Conservation (phyloP, 1,284 basidiomycete genomes). For the Exobasidium rhododendri region DNA sequence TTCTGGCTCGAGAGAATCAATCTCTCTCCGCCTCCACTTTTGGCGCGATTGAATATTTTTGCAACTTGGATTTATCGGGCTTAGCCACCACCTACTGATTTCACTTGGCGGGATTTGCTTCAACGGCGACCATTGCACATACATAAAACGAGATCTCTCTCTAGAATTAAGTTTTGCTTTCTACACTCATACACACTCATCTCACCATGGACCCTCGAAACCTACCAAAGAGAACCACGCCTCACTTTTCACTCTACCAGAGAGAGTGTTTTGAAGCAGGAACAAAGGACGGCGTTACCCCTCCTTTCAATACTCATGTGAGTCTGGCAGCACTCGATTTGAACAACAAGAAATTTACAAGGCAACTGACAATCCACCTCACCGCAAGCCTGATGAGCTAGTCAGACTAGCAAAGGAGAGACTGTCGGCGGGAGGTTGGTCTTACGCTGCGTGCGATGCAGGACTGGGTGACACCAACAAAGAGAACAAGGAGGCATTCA, state of each 20-base stretch:
- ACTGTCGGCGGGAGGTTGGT: constrained; percentile 61
- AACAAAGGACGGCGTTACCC: constrained; percentile 15
- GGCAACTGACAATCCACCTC: constrained; percentile 20
- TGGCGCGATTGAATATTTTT: too few relatives aligned
- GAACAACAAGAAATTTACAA: background rate
- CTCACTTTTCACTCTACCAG: constrained; percentile 59
- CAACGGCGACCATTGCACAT: too few relatives aligned
- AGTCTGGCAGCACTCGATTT: too few relatives aligned
- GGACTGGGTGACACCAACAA: constrained; percentile 63
- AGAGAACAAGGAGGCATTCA: constrained; percentile 59
- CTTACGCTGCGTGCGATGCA: constrained; percentile 63
- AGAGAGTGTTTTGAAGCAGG: constrained; percentile 60
- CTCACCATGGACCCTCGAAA: constrained; percentile 59
- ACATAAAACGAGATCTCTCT: too few relatives aligned
- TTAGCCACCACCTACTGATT: too few relatives aligned
- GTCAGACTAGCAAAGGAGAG: constrained; percentile 61
- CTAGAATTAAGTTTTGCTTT: too few relatives aligned
- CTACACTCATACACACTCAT: too few relatives aligned
- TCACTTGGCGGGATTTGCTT: too few relatives aligned
- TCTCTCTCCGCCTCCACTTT: too few relatives aligned
- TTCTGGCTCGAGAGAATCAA: too few relatives aligned
- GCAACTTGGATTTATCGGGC: too few relatives aligned
- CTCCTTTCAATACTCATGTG: constrained; percentile 51
- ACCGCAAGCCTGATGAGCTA: constrained; percentile 59
- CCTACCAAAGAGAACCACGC: constrained; percentile 61